Evolutionary conservation across 129 eudicot species (phyloP).

Genomic region (Chrysanthemum seticuspe): DNA sequence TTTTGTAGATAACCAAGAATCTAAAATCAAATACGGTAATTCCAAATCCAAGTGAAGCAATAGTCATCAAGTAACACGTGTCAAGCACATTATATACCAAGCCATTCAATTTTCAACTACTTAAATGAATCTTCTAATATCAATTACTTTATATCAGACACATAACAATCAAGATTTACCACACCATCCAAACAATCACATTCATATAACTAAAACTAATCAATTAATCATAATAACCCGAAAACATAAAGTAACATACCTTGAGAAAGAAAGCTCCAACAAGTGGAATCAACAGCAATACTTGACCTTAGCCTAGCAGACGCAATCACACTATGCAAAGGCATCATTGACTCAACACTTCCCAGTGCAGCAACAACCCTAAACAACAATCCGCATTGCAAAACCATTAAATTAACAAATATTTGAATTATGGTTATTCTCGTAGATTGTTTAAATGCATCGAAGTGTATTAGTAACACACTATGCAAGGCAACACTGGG

Average conservation of each 20-base stretch:
- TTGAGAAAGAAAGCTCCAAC: slow-evolving; percentile 88
- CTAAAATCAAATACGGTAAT: not conserved
- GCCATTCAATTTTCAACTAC: slow-evolving; percentile 10
- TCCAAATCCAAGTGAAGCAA: slow-evolving; percentile 10
- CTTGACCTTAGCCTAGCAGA: slow-evolving; percentile 71
- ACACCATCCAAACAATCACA: not conserved
- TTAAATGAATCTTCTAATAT: slow-evolving; percentile 5
- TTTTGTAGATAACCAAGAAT: not conserved
- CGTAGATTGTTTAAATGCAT: no score
- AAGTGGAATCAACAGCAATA: slow-evolving; percentile 56
- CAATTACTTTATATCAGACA: not conserved
- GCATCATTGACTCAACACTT: slow-evolving; percentile 64
- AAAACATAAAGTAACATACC: slow-evolving; percentile 30
- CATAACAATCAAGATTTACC: not conserved
- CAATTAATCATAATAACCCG: not conserved
- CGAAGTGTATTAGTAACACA: no score
- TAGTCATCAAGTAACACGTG: not conserved
- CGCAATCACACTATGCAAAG: slow-evolving; percentile 74
- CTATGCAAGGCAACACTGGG: no score
- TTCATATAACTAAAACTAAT: not conserved
- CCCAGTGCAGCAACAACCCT: slow-evolving; percentile 57
- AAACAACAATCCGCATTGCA: not conserved
- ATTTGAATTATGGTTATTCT: not conserved
- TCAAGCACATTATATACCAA: slow-evolving; percentile 2
- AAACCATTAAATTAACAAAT: not conserved